Base-by-base conservation (phyloP, 331 rosid genomes). In the Rosa hybrid region DNA sequence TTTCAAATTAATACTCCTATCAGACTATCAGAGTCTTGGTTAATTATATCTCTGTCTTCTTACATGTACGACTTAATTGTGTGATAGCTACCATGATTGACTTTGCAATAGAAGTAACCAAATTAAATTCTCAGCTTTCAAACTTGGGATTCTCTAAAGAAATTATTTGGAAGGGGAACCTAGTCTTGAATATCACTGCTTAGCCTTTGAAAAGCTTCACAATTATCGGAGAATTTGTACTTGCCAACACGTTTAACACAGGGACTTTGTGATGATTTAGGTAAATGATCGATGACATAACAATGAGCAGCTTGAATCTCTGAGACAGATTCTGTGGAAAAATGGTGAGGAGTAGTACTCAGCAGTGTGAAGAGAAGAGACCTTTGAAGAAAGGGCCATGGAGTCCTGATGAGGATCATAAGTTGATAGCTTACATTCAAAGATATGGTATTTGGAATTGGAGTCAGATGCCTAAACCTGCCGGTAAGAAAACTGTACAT, bases 361-460 rank as follows among this genome's bases (percentile, higher is more conserved):
- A 38, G 68, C 50, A 65, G 71, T 65, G 71, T 63, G 41, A 38
- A 75, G 78, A 74, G 71, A 79, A 79, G 74, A 68, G 53, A 39
- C 25, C 53, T 30, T 49, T 69, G 30, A 83, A 69, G 69, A 84
- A 82, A 68, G 86, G 84, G 21, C 48, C 80, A 72, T 84, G 90
- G 88, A 84, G 84, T 72, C 63, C 83, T 67, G 81, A 81, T 50
- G 90, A 84, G 75, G 86, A 81, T 82, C 54, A 44, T 50, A 87
- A 78, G 72, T 48, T 87, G 75, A 13, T 21, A 75, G 70, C 65
- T 72, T 82, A 84, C 45, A 87, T 87, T 13, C 68, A 67, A 11
- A 84, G 72, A 72, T 79, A 78, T 23, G 83, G 80, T 34, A 84
- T 78, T 27, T 84, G 87, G 83, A 86, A 86, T 41, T 86, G 89